These are phyloP conservation scores for Pascua guehoae DNA, from an alignment of 1,284 basidiomycete species.

Conservation along the genomic window DNA sequence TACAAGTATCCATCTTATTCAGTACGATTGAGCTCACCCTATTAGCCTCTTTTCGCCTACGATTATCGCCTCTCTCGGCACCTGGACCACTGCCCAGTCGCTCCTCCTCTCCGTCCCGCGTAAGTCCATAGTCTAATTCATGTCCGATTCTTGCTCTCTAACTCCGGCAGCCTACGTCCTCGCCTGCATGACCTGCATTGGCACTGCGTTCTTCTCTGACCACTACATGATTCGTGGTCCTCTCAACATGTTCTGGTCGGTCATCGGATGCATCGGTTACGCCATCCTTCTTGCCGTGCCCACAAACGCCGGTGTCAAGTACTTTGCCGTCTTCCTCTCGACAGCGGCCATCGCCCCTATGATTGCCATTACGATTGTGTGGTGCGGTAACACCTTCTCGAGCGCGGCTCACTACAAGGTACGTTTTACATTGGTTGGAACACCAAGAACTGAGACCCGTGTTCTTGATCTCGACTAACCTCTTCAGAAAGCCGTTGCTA, in stretches of 20 bases:
- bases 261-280: slow-evolving; percentile 49
- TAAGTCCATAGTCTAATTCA: no score
- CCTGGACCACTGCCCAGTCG: slow-evolving; percentile 45
- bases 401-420: slow-evolving; percentile 40
- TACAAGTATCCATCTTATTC: not conserved
- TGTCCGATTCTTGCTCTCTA: slow-evolving; percentile 5
- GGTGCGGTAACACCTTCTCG: slow-evolving; percentile 48
- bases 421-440: no score
- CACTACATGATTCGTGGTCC: slow-evolving; percentile 42
- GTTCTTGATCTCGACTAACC: no score
- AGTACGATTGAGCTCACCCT: not conserved
- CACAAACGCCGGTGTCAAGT: slow-evolving; percentile 37
- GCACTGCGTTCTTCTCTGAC: slow-evolving; percentile 49
- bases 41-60: slow-evolving; percentile 48
- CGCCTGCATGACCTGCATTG: slow-evolving; percentile 52
- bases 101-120: slow-evolving; percentile 47
- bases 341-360: slow-evolving; percentile 47
- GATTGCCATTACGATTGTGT: slow-evolving; percentile 52
- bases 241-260: slow-evolving; percentile 51
- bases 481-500: slow-evolving; percentile 42
- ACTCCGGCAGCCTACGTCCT: slow-evolving; percentile 46
- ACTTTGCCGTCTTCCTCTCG: slow-evolving; percentile 52
- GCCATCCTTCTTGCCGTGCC: slow-evolving; percentile 21
- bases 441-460: no score
- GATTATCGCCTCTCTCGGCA: slow-evolving; percentile 49